phyloP scores from a whole-genome alignment of 2,329 filamentous ascomycete genomes.

The Ascomycota sp. region DNA sequence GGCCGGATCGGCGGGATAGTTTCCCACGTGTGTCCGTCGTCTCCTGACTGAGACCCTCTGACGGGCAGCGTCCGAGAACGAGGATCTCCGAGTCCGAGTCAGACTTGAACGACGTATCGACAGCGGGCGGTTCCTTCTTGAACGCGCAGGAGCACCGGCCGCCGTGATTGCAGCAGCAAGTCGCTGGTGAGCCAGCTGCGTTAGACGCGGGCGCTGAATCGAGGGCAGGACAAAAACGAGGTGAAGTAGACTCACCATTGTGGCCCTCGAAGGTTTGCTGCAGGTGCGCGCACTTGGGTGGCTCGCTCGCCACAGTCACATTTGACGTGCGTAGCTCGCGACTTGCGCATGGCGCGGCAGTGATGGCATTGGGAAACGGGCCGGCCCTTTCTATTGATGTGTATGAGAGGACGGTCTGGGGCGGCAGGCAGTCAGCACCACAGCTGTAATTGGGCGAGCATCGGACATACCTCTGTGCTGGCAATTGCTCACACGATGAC shows the following conservation, averaged over 20 bases:
- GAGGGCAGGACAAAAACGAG: constrained; percentile 1
- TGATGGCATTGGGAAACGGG: constrained; percentile 96
- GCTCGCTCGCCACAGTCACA: constrained; percentile 95
- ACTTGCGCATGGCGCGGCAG: constrained; percentile 91
- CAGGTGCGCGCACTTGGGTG: constrained; percentile 45
- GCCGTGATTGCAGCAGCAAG: constrained; percentile 51
- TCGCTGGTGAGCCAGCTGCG: constrained; percentile 22
- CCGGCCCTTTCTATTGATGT: constrained; percentile 94
- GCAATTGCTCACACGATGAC: constrained; percentile 97
- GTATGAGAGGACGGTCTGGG: constrained; percentile 70
- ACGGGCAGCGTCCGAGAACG: constrained; percentile 9
- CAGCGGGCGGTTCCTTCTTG: constrained; percentile 38
- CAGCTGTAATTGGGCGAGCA: not conserved
- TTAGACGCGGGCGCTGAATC: constrained; percentile 3
- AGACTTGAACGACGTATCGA: constrained; percentile 45
- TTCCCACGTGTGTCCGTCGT: constrained; percentile 39
- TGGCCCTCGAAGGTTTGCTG: constrained; percentile 36
- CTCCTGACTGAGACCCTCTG: constrained; percentile 25
- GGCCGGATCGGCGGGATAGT: constrained; percentile 36
- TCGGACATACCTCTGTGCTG: constrained; percentile 66
- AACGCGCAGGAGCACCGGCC: constrained; percentile 43
- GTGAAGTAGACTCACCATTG: constrained; percentile 26
- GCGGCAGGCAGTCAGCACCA: constrained; percentile 5
- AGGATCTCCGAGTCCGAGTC: constrained; percentile 30
- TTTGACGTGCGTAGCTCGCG: constrained; percentile 80